These are phyloP conservation scores for Moesziomyces sp. DNA, from an alignment of 1,284 basidiomycete genomes.

Conservation along the genomic window DNA sequence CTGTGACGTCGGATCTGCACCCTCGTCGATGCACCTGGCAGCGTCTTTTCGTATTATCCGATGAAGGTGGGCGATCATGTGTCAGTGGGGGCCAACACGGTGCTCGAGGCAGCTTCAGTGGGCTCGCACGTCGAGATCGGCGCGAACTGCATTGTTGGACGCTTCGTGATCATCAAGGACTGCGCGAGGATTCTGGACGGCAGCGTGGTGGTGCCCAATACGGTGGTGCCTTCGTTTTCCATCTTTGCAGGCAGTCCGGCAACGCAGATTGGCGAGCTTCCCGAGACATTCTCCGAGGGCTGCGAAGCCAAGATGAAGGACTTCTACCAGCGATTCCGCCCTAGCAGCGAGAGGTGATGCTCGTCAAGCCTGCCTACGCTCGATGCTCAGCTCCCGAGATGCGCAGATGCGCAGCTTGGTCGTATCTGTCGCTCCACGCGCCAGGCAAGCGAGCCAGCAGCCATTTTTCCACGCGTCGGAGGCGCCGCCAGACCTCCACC, in stretches of 20 bases:
- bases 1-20: no score
- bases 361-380: not conserved
- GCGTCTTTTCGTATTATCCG: constrained; percentile 94
- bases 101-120: constrained; percentile 93
- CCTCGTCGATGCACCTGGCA: constrained; percentile 3
- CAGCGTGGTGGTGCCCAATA: constrained; percentile 88
- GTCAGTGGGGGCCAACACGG: constrained; percentile 84
- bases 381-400: no score
- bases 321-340: constrained; percentile 77
- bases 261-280: constrained; percentile 78
- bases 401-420: no score
- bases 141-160: constrained; percentile 92
- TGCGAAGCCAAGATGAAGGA: constrained; percentile 82
- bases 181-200: constrained; percentile 87
- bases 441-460: no score
- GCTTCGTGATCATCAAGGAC: constrained; percentile 96
- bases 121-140: constrained; percentile 95
- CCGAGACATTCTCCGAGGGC: constrained; percentile 87
- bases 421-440: no score
- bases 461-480: no score
- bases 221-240: constrained; percentile 87
- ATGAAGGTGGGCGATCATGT: constrained; percentile 97
- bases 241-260: constrained; percentile 91
- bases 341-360: constrained; percentile 41
- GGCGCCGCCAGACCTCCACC: no score